A percentile compares a stretch with the other conserved stretches of the same genome.
Conservation (phyloP, 495 filamentous ascomycete species). For the Usnea hakonensis region DNA sequence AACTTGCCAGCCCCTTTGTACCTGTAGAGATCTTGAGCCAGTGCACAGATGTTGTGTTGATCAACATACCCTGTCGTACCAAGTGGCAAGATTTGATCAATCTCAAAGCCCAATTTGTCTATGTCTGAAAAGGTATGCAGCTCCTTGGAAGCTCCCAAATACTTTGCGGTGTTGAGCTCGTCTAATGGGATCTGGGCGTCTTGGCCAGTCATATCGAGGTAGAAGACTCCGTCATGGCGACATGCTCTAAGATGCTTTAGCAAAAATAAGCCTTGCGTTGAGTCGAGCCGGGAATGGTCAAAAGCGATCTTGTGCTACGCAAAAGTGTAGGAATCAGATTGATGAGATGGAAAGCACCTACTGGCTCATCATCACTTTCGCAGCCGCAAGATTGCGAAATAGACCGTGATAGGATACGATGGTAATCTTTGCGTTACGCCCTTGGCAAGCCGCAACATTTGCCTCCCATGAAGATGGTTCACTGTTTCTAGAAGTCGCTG, state of each 20-base stretch:
- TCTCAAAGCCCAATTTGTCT: background rate
- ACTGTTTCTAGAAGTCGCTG: background rate
- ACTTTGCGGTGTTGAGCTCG: background rate
- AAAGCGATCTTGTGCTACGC: background rate
- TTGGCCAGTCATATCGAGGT: background rate
- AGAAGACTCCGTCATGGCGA: slow-evolving; percentile 2
- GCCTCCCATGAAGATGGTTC: background rate
- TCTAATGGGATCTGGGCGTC: background rate
- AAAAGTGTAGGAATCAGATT: background rate
- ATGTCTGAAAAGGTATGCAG: background rate
- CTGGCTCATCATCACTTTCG: slow-evolving; percentile 1
- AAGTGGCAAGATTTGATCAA: background rate
- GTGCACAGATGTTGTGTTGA: background rate
- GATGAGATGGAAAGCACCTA: background rate
- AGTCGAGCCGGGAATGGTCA: background rate
- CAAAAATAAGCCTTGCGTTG: background rate
- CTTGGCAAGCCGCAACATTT: background rate
- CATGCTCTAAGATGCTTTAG: background rate
- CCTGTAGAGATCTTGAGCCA: background rate
- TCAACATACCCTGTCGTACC: background rate
- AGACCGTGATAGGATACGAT: background rate
- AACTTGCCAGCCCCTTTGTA: background rate
- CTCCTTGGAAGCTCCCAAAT: background rate
- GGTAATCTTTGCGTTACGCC: background rate
- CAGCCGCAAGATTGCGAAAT: background rate